Base-by-base conservation (phyloP, 2,329 filamentous ascomycete genomes). In the Cytospora paraplurivora region DNA sequence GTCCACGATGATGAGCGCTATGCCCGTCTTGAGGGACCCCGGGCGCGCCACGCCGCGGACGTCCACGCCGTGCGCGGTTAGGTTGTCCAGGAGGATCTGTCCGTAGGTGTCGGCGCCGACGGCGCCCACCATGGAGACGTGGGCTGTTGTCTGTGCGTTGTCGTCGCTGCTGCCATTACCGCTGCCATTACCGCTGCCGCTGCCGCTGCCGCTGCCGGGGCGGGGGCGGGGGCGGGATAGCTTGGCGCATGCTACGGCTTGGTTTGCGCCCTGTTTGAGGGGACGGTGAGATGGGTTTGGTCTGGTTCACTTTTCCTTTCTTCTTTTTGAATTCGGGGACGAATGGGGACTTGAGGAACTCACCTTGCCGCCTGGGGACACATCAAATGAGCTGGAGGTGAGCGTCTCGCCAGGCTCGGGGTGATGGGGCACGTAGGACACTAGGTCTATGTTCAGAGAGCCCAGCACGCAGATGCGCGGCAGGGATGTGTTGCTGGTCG, bases 361-460 rank as follows among this genome's bases (percentile, higher is more conserved):
- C 35, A 65, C 65, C 79, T 99, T 99, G 63, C 95, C 94, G 71
- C 94, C 95, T 35, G 90, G 88, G 51, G 90, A 93, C 41, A 89
- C 92, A 72, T 84, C 84, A 78, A 96, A 96, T 21, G 86, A 87
- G 68, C 81, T 87, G 55, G 92, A 85, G 2, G 91, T 93, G 58
- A 98, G 83, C 3, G 94, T 98, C 78, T 99, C 94, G 69, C 94
- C 95, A 0, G 90, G 88, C 1, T 83, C 79, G 1, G 95, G 94
- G 67, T 97, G 87, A 67, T 94, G 91, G 6, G 91, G 82, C 38
- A 95, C 95, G 71, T 92, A 88, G 49, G 92, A 93, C 67, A 97
- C 91, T 67, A 98, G 88, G 79, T 99, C 94, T 74, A 92, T 91
- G 78, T 98, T 98, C 66, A 99, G 87, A 38, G 94, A 98, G 70